These are phyloP conservation scores for Lentinus tigrinus DNA, from an alignment of 768 basidiomycete species.

Conservation along the genomic window DNA sequence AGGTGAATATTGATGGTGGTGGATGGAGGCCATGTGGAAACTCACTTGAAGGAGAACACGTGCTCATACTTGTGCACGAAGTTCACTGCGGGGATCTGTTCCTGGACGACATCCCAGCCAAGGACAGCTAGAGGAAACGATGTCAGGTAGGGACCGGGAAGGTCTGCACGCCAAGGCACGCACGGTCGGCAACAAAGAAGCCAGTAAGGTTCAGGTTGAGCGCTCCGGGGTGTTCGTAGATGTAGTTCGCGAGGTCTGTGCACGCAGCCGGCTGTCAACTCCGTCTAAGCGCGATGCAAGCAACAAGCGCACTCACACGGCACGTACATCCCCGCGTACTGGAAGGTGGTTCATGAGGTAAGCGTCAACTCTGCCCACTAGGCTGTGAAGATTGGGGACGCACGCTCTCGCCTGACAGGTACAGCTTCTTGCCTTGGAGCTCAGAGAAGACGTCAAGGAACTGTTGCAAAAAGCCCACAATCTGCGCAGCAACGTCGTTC, in stretches of 20 bases:
- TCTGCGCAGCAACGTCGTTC: conserved; percentile 53
- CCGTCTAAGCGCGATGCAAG: not conserved
- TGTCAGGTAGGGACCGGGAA: not conserved
- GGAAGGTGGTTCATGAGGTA: not conserved
- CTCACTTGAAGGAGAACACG: conserved; percentile 74
- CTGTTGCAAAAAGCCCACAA: conserved; percentile 66
- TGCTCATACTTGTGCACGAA: conserved; percentile 73
- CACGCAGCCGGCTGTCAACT: not conserved
- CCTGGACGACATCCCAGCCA: conserved; percentile 54
- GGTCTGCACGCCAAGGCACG: conserved; percentile 29
- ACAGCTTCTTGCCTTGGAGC: conserved; percentile 70
- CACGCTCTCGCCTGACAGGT: conserved; percentile 73
- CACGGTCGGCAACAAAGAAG: conserved; percentile 73
- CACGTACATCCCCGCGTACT: conserved; percentile 77
- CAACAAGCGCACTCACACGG: conserved; percentile 40
- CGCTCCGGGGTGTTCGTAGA: conserved; percentile 54
- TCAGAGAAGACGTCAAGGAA: conserved; percentile 76
- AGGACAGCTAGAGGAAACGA: not conserved
- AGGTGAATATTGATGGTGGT: not conserved
- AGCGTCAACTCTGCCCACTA: not conserved
- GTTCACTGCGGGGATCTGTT: conserved; percentile 67
- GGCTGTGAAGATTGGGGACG: conserved; percentile 23
- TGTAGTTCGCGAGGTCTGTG: conserved; percentile 72
- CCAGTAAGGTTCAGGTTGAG: conserved; percentile 64
- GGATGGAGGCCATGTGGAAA: not conserved